phyloP scores from a whole-genome alignment of 306 rosid genomes.

The Cucurbita maxima region DNA sequence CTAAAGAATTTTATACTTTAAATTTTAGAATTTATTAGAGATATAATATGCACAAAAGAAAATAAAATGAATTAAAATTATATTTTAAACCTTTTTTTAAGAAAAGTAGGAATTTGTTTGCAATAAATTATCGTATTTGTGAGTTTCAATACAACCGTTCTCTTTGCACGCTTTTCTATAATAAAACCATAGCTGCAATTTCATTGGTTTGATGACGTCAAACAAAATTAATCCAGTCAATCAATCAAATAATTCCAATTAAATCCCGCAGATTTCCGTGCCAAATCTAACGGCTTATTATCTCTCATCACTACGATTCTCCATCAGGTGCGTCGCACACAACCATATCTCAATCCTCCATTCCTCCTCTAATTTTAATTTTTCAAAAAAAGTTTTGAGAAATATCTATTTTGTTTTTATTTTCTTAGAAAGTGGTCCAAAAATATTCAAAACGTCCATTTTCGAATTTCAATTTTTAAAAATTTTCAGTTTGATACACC shows the following conservation, averaged over 20 bases:
- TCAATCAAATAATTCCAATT: neutral
- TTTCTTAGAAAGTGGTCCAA: neutral
- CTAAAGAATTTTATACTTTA: no score
- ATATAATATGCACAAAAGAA: no score
- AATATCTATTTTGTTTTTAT: neutral
- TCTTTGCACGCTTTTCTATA: slow-evolving; percentile 23
- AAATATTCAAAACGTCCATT: neutral
- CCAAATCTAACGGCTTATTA: slow-evolving; percentile 1
- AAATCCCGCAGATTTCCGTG: slow-evolving; percentile 26
- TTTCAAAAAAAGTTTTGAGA: neutral
- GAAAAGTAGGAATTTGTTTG: neutral
- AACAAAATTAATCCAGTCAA: neutral
- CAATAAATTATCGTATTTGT: slow-evolving; percentile 9
- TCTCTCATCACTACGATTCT: neutral
- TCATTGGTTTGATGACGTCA: slow-evolving; percentile 30
- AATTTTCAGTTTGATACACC: neutral
- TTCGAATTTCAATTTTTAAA: neutral
- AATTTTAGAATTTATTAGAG: no score
- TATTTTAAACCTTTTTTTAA: no score
- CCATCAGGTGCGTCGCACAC: neutral
- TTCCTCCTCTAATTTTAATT: neutral
- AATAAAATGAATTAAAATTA: no score
- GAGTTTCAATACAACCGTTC: slow-evolving; percentile 33
- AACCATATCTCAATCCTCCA: neutral
- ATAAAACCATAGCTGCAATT: slow-evolving; percentile 26